These are phyloP conservation scores for Aphanomyces stellatus DNA, from an alignment of 352 stramenopile genomes.

Conservation along the genomic window DNA sequence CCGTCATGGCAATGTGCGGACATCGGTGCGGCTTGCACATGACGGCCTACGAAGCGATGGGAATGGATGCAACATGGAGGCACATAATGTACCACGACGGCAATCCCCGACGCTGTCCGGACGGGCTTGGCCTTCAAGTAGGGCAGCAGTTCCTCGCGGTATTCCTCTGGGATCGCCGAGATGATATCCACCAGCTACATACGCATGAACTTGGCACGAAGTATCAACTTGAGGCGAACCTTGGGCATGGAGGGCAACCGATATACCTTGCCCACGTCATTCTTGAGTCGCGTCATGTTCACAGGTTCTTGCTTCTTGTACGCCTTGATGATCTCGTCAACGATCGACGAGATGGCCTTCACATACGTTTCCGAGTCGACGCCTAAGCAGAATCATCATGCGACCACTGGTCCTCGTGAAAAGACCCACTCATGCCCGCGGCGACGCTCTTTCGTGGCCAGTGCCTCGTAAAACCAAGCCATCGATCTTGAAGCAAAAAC, in stretches of 20 bases:
- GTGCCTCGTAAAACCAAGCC: too few species aligned
- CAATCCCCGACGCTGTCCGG: slow-evolving; percentile 90
- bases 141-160: slow-evolving; percentile 87
- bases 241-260: slow-evolving; percentile 89
- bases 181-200: slow-evolving; percentile 91
- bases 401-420: too few species aligned
- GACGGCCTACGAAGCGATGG: too few species aligned
- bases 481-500: too few species aligned
- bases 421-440: too few species aligned
- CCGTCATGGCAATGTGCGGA: slow-evolving; percentile 95
- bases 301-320: slow-evolving; percentile 85
- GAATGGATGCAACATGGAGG: too few species aligned
- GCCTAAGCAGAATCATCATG: neutral
- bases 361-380: slow-evolving; percentile 36
- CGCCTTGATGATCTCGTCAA: slow-evolving; percentile 85
- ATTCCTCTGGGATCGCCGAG: slow-evolving; percentile 88
- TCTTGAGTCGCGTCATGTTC: slow-evolving; percentile 93
- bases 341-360: slow-evolving; percentile 84
- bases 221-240: slow-evolving; percentile 19
- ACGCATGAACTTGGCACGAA: neutral
- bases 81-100: slow-evolving; percentile 73
- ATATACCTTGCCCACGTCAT: slow-evolving; percentile 84
- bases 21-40: slow-evolving; percentile 98
- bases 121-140: slow-evolving; percentile 94
- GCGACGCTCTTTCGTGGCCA: too few species aligned